Base-by-base conservation (phyloP, 768 basidiomycete genomes). In the Mycena pura region DNA sequence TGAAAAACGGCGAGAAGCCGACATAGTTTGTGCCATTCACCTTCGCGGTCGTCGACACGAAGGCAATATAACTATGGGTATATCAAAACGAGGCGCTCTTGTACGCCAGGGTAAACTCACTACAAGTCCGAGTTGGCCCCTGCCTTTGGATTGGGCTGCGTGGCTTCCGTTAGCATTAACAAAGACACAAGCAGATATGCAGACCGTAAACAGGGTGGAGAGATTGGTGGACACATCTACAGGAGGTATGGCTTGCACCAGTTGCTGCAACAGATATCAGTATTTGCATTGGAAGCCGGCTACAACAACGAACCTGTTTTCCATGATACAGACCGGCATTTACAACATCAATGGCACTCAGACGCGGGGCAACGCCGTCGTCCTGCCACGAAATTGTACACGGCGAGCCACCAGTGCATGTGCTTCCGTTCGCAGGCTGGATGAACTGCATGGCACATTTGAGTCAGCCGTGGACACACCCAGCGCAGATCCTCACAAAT, bases 311-410 rank as follows among this genome's bases (percentile, higher is more conserved):
- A 45, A 87, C 88, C 74, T 78, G 70, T 8, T 81, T 69, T 9
- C 86, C 86, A n/a, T 79, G 80, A 63, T 83, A 92, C 29, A 93
- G 73, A 1, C 77, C 87, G 51, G 89, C 80, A 3, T 75, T 73
- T 49, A 83, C 80, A 0, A 82, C 70, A 4, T 89, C 88, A 46
- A 91, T 81, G 31, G 68, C 36, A 25, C 31, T 24, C 5, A 82
- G 63, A 17, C 84, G 70, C 3, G 91, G 90, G 1, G 55, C 34
- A 10, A 60, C 36, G 17, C 90, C 90, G 62, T 92, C 78, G 54
- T 93, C 90, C 1, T 84, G 59, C 90, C 89, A 92, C 43, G 77
- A 57, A 7, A 91, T 79, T 0, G 69, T 72, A 73, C 87, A 89
- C 6, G 80, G 61, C 62, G 84, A 71, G 11, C 85, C 86, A 24